A percentile compares a stretch with the other conserved stretches of the same genome.
phyloP scores from a whole-genome alignment of 768 basidiomycete species.

The Leccinellum rugosiceps region DNA sequence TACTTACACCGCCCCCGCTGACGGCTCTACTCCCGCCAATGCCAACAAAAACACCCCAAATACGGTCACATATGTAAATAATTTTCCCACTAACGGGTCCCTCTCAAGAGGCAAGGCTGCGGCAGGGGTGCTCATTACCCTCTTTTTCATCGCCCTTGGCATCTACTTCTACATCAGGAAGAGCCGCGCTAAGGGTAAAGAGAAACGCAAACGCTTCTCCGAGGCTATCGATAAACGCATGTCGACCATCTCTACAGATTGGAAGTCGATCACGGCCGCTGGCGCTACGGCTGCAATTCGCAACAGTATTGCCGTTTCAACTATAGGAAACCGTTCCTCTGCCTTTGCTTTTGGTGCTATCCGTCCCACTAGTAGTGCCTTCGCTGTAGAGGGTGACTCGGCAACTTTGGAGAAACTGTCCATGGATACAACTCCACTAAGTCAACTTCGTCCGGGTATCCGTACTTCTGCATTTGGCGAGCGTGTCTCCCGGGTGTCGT shows the following conservation, averaged over 20 bases:
- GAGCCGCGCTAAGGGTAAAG: conserved; percentile 46
- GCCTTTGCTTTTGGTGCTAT: conserved; percentile 59
- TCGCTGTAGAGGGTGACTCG: conserved; percentile 42
- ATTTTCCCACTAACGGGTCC: conserved; percentile 34
- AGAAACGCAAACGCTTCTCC: conserved; percentile 58
- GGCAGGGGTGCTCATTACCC: conserved; percentile 58
- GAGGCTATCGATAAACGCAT: conserved; percentile 76
- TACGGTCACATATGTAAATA: conserved; percentile 39
- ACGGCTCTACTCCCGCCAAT: conserved; percentile 37
- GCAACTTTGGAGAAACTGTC: conserved; percentile 36
- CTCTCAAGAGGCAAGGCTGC: conserved; percentile 58
- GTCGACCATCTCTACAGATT: conserved; percentile 76
- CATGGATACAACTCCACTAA: conserved; percentile 37
- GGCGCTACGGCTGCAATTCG: conserved; percentile 76
- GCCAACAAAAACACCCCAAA: conserved; percentile 39
- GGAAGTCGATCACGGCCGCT: conserved; percentile 67
- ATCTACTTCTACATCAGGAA: conserved; percentile 50
- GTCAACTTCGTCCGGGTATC: conserved; percentile 52
- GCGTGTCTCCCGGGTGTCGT: conserved; percentile 62
- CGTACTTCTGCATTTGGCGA: conserved; percentile 49
- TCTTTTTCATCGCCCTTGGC: conserved; percentile 51
- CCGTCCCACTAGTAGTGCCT: conserved; percentile 44
- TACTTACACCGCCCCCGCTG: conserved; percentile 47
- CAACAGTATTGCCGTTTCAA: conserved; percentile 53
- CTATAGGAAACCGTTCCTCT: conserved; percentile 38